Percentiles rank a stretch among this genome's conserved stretches.
These are phyloP conservation scores for Saccharomycopsis schoenii DNA, from an alignment of 805 yeast species.

Conservation along the genomic window DNA sequence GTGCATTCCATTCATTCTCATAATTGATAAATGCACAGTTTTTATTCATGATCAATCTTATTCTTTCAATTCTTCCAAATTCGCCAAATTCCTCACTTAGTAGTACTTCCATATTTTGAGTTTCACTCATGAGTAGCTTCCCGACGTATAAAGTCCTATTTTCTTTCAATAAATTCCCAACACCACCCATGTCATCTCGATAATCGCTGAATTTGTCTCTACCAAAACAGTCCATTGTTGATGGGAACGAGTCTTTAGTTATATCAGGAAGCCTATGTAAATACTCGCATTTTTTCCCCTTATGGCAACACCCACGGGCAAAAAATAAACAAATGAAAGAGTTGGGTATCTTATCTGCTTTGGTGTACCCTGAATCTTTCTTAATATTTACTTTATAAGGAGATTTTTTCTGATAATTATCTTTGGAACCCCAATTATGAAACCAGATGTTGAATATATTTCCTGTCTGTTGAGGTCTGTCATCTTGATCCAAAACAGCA, in stretches of 20 bases:
- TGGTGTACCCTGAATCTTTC: slow-evolving; percentile 67
- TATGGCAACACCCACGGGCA: slow-evolving; percentile 80
- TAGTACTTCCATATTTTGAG: slow-evolving; percentile 27
- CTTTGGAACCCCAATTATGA: slow-evolving; percentile 81
- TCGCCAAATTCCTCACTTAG: slow-evolving; percentile 48
- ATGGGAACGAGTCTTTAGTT: slow-evolving; percentile 44
- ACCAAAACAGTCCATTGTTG: slow-evolving; percentile 84
- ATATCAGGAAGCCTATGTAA: slow-evolving; percentile 63
- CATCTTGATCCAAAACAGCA: slow-evolving; percentile 37
- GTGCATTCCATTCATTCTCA: slow-evolving; percentile 63
- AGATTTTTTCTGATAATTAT: slow-evolving; percentile 34
- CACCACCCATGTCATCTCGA: slow-evolving; percentile 90
- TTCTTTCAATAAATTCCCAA: slow-evolving; percentile 64
- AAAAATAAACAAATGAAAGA: slow-evolving; percentile 67
- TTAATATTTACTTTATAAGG: slow-evolving; percentile 51
- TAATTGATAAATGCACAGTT: slow-evolving; percentile 75
- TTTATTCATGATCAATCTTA: slow-evolving; percentile 49
- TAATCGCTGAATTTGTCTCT: slow-evolving; percentile 75
- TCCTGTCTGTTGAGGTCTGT: slow-evolving; percentile 72
- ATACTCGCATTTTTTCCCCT: slow-evolving; percentile 68
- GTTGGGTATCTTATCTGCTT: slow-evolving; percentile 39
- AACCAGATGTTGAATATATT: slow-evolving; percentile 82
- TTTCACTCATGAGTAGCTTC: slow-evolving; percentile 34
- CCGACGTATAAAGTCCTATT: slow-evolving; percentile 77
- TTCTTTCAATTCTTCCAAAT: slow-evolving; percentile 66